phyloP scores from a whole-genome alignment of 805 yeast genomes.

The Hermanozyma aechmeae region DNA sequence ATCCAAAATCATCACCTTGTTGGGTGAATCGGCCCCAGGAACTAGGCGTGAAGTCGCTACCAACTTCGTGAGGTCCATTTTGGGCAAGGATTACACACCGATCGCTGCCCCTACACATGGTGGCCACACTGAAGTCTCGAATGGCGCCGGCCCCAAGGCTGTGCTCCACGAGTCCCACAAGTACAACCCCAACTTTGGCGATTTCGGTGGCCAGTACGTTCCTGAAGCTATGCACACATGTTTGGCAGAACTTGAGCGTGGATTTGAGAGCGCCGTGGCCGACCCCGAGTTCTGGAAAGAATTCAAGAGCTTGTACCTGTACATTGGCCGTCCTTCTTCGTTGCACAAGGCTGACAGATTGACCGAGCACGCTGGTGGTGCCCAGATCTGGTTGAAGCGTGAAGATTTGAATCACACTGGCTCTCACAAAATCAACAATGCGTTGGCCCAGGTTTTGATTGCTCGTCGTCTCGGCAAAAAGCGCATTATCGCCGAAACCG shows the following conservation, averaged over 20 bases:
- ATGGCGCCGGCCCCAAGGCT: slow-evolving; percentile 19
- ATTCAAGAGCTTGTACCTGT: slow-evolving; percentile 71
- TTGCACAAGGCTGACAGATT: slow-evolving; percentile 87
- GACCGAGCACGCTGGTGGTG: slow-evolving; percentile 84
- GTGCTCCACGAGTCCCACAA: slow-evolving; percentile 50
- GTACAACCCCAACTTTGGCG: slow-evolving; percentile 78
- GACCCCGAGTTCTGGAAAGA: slow-evolving; percentile 94
- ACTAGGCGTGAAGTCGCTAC: slow-evolving; percentile 55
- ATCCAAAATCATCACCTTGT: slow-evolving; percentile 63
- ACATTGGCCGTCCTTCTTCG: slow-evolving; percentile 94
- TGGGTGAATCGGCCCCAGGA: slow-evolving; percentile 57
- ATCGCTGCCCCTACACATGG: slow-evolving; percentile 16
- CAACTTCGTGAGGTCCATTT: slow-evolving; percentile 58
- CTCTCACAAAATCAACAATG: slow-evolving; percentile 80
- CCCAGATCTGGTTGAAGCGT: slow-evolving; percentile 92
- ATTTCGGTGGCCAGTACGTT: slow-evolving; percentile 97
- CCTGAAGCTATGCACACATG: slow-evolving; percentile 95
- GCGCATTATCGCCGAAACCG: slow-evolving; percentile 79
- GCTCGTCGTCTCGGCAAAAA: slow-evolving; percentile 74
- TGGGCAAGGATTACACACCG: slow-evolving; percentile 42
- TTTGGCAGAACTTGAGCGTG: slow-evolving; percentile 78
- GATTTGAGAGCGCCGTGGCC: slow-evolving; percentile 78
- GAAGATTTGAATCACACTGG: slow-evolving; percentile 92
- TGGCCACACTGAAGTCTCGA: slow-evolving; percentile 1
- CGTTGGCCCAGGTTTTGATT: slow-evolving; percentile 70